Evolutionary conservation across 371 early-diverging fungal species (phyloP).

Genomic region (Syncephalastrum contaminatum): DNA sequence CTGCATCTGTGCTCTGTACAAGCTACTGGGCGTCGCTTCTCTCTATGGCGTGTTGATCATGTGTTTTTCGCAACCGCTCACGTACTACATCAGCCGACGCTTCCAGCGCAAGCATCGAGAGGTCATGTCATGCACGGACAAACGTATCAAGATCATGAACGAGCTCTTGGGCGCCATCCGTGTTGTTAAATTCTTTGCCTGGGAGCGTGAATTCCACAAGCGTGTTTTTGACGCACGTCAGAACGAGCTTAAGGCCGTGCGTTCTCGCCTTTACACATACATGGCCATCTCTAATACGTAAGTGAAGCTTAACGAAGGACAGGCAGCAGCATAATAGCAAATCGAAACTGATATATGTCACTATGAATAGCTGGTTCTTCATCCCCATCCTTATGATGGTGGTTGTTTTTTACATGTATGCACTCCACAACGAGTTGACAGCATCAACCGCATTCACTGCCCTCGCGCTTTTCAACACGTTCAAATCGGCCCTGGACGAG

Average conservation of each 20-base stretch:
- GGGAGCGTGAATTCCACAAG: conserved; percentile 69
- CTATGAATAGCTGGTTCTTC: conserved; percentile 42
- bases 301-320: too few relatives aligned
- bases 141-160: conserved; percentile 64
- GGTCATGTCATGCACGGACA: conserved; percentile 63
- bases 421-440: conserved; percentile 50
- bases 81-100: conserved; percentile 48
- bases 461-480: conserved; percentile 59
- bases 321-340: too few relatives aligned
- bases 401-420: conserved; percentile 52
- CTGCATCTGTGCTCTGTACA: conserved; percentile 61
- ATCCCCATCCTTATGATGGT: conserved; percentile 61
- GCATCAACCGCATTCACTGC: conserved; percentile 66
- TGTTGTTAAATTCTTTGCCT: conserved; percentile 81
- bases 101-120: conserved; percentile 49
- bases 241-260: conserved; percentile 48
- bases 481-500: conserved; percentile 67
- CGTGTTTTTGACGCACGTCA: conserved; percentile 51
- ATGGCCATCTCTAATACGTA: conserved; percentile 27
- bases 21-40: conserved; percentile 63
- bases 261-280: conserved; percentile 36
- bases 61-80: conserved; percentile 57
- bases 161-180: conserved; percentile 74
- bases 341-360: too few relatives aligned
- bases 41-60: conserved; percentile 64